phyloP scores from a whole-genome alignment of 345 rosid genomes.

The Firmiana major region DNA sequence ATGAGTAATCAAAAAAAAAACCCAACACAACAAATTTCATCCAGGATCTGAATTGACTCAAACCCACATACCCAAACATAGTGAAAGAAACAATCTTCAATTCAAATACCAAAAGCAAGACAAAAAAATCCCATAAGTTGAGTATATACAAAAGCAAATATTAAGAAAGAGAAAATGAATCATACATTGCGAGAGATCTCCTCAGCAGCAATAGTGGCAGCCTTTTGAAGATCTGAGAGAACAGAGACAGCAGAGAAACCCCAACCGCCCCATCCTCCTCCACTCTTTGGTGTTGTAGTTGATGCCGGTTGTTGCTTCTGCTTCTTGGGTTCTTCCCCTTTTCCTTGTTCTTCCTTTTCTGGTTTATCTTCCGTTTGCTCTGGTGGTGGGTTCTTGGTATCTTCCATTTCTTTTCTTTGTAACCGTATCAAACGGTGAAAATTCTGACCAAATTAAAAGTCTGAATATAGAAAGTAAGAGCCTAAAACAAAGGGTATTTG shows the following conservation, averaged over 20 bases:
- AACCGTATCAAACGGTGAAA: not conserved
- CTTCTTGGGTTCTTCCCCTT: slow-evolving; percentile 24
- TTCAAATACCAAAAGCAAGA: not conserved
- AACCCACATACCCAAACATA: slow-evolving; percentile 3
- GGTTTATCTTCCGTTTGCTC: slow-evolving; percentile 18
- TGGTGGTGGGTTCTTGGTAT: slow-evolving; percentile 21
- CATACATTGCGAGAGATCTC: slow-evolving; percentile 90
- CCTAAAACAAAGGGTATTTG: not conserved
- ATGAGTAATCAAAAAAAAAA: not conserved
- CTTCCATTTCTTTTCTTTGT: slow-evolving; percentile 39
- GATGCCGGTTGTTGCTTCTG: slow-evolving; percentile 18
- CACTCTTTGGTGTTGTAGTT: slow-evolving; percentile 17
- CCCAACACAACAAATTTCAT: not conserved
- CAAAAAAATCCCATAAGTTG: not conserved
- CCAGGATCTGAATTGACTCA: slow-evolving; percentile 3
- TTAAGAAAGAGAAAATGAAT: not conserved
- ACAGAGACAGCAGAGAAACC: slow-evolving; percentile 76
- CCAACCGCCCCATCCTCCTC: slow-evolving; percentile 89
- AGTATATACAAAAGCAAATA: not conserved
- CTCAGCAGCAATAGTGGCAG: slow-evolving; percentile 49
- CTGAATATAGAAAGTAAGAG: no score
- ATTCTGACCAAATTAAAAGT: not conserved
- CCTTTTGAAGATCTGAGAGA: slow-evolving; percentile 91
- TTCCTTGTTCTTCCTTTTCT: slow-evolving; percentile 16
- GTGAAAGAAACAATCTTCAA: not conserved